These are phyloP conservation scores for Aspergillus transmontanensis DNA, from an alignment of 2,329 filamentous ascomycete genomes.

Conservation along the genomic window DNA sequence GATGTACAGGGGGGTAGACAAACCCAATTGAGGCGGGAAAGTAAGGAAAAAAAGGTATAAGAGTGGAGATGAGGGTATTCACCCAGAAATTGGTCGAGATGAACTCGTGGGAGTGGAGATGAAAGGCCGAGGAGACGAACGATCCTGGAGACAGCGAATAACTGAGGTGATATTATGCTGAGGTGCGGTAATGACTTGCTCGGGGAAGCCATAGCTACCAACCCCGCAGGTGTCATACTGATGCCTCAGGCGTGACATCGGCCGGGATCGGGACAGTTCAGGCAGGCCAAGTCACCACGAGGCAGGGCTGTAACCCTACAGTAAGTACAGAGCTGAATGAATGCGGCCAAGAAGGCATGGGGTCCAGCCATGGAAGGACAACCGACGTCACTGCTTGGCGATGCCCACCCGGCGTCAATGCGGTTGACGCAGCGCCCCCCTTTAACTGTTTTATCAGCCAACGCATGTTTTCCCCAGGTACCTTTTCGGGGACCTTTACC, in stretches of 20 bases:
- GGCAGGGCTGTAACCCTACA: slow-evolving; percentile 29
- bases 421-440: slow-evolving; percentile 6
- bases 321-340: neutral
- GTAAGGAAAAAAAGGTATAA: slow-evolving; percentile 19
- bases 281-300: slow-evolving; percentile 20
- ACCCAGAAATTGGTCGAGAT: slow-evolving; percentile 34
- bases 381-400: slow-evolving; percentile 32
- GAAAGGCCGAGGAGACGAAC: slow-evolving; percentile 32
- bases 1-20: slow-evolving; percentile 20
- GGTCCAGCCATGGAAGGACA: slow-evolving; percentile 4
- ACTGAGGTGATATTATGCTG: slow-evolving; percentile 38
- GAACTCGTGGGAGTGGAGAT: slow-evolving; percentile 39
- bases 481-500: slow-evolving; percentile 4
- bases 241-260: slow-evolving; percentile 29
- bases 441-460: slow-evolving; percentile 10
- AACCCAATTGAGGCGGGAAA: slow-evolving; percentile 38
- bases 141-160: slow-evolving; percentile 31
- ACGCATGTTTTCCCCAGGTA: slow-evolving; percentile 16
- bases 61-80: slow-evolving; percentile 35
- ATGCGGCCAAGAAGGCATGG: neutral
- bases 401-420: slow-evolving; percentile 16
- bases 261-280: slow-evolving; percentile 9
- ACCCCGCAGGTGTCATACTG: slow-evolving; percentile 26
- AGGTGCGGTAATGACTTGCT: slow-evolving; percentile 32
- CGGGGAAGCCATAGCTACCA: slow-evolving; percentile 31